Evolutionary conservation across 306 rosid genomes (phyloP), one percentile per base, ranked within the genome.

Genomic region (Acacia melanoxylon): DNA sequence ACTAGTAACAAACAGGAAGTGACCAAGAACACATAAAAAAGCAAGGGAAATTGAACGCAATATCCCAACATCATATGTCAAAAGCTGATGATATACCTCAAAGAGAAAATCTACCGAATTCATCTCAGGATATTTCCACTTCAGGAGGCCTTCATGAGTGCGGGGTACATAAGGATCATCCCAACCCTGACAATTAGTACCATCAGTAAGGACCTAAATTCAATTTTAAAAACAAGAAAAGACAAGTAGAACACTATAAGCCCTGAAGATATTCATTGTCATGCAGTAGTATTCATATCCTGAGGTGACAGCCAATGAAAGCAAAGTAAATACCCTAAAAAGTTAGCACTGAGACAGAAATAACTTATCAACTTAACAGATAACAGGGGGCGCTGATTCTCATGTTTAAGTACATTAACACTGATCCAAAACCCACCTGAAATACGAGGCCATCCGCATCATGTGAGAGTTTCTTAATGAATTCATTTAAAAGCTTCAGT

Each of bases 391-490:
- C n/a, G 48, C 70, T n/a, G 62, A 24, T 48, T 73, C 81, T 70
- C 10, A 20, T 42, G 76, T 41, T 70, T 15, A 51, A 68, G 71
- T 49, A 61, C 45, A 81, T 41, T 69, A 74, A 75, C 69, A 67
- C 45, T 79, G 71, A 84, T 83, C 79, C 59, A 62, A 81, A 79
- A 80, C 78, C 77, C 49, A 96, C 99, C 99, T 96, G 99, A 89
- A 96, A 96, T 79, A 96, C 93, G 76, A 96, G 97, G 86, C 99
- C 99, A 86, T 96, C 99, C 6, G 99, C 98, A 76, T 89, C 98
- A 74, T 96, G 99, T 25, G 99, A 96, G 84, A 96, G 98, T 85
- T 81, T 91, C 62, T 92, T 93, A 83, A 96, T 93, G 90, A 96
- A 96, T 82, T 96, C 99, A 89, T 86, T 92, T 78, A 96, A 86